Evolutionary conservation across 176 grass and related monocot genomes (phyloP).

Genomic region (Zizania latifolia): DNA sequence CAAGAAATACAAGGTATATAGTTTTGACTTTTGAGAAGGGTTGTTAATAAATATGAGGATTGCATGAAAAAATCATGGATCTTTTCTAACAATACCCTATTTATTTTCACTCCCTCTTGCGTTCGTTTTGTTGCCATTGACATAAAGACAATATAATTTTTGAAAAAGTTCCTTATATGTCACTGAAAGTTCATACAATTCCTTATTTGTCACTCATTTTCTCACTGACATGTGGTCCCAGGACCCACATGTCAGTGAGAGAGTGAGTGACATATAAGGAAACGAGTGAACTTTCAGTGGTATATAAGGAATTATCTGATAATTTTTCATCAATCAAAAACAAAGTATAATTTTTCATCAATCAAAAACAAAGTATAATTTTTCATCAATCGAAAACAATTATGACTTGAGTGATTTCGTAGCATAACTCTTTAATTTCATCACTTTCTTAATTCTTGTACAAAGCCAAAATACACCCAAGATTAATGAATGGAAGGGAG

Average conservation of each 20-base stretch:
- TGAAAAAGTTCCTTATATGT: no score
- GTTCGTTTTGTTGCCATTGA: not conserved
- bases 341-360: no score
- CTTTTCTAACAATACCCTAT: not conserved
- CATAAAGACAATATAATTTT: no score
- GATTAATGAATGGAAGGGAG: not conserved
- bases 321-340: no score
- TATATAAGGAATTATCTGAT: no score
- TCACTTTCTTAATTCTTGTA: not conserved
- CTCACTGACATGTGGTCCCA: no score
- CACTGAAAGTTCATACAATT: no score
- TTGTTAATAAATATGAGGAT: not conserved
- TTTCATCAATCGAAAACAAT: not conserved
- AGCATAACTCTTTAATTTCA: not conserved
- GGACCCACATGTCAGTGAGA: no score
- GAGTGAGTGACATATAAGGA: no score
- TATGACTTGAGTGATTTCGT: not conserved
- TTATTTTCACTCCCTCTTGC: not conserved
- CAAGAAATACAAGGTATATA: not conserved
- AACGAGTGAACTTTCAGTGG: no score
- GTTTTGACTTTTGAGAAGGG: not conserved
- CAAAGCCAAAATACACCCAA: not conserved
- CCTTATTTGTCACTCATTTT: no score
- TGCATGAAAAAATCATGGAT: not conserved
- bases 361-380: not conserved